These are phyloP conservation scores for Lipomyces chichibuensis DNA, from an alignment of 805 yeast genomes.

Conservation along the genomic window DNA sequence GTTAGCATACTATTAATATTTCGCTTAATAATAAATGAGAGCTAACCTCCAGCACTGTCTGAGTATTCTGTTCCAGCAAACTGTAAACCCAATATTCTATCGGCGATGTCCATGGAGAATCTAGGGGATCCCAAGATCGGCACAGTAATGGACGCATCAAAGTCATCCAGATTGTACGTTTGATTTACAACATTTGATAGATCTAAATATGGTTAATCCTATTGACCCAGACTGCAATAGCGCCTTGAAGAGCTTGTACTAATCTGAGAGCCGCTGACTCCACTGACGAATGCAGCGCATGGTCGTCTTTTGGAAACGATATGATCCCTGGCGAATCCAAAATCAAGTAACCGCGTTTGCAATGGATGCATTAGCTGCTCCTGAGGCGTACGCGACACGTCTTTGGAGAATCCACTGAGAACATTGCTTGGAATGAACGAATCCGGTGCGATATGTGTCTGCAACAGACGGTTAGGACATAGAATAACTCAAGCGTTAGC, in stretches of 20 bases:
- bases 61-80: constrained; percentile 28
- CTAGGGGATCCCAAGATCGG: constrained; percentile 14
- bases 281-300: constrained; percentile 21
- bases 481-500: not conserved
- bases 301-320: not conserved
- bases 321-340: constrained; percentile 20
- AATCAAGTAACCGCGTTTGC: constrained; percentile 14
- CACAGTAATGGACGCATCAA: constrained; percentile 3
- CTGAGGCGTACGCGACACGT: not conserved
- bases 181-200: constrained; percentile 6
- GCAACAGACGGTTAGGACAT: not conserved
- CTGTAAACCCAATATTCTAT: constrained; percentile 21
- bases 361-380: constrained; percentile 5
- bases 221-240: too few species aligned
- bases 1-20: not conserved
- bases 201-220: constrained; percentile 3
- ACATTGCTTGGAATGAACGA: constrained; percentile 22
- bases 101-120: constrained; percentile 6
- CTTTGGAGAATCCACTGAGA: constrained; percentile 7
- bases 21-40: not conserved
- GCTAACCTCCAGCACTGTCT: constrained; percentile 12
- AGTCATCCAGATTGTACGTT: constrained; percentile 10
- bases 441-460: constrained; percentile 23
- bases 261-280: constrained; percentile 12
- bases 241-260: not conserved